Percentiles rank a stretch among this genome's conserved stretches.
These are phyloP conservation scores for Daldinia vernicosa DNA, from an alignment of 495 filamentous ascomycete species.

Conservation along the genomic window DNA sequence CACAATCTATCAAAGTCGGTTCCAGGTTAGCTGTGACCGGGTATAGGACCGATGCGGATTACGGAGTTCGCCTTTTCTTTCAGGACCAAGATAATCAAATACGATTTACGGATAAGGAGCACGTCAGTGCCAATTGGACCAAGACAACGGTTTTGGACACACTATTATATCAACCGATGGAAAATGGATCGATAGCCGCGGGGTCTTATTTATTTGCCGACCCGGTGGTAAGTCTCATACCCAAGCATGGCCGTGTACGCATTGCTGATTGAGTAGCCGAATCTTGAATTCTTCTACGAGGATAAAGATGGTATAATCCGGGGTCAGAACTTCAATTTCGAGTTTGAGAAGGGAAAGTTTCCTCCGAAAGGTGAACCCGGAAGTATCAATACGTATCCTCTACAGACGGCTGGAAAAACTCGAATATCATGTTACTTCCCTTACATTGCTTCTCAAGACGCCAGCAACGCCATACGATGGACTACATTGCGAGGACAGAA, in stretches of 20 bases:
- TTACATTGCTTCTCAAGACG: slow-evolving; percentile 33
- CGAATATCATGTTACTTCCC: slow-evolving; percentile 29
- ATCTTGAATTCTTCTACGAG: slow-evolving; percentile 37
- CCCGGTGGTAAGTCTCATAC: slow-evolving; percentile 22
- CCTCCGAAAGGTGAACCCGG: slow-evolving; percentile 28
- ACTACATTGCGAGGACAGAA: slow-evolving; percentile 23
- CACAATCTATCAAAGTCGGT: slow-evolving; percentile 7
- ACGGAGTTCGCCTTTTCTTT: slow-evolving; percentile 34
- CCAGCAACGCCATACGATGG: slow-evolving; percentile 25
- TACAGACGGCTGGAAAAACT: slow-evolving; percentile 18
- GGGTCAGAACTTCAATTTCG: slow-evolving; percentile 37
- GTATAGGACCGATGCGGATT: slow-evolving; percentile 23
- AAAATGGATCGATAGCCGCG: slow-evolving; percentile 24
- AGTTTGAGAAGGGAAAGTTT: slow-evolving; percentile 29
- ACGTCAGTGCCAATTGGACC: slow-evolving; percentile 19
- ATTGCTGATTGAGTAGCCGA: slow-evolving; percentile 30
- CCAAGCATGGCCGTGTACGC: neutral
- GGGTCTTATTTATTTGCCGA: slow-evolving; percentile 22
- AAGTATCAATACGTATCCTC: slow-evolving; percentile 28
- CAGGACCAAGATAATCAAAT: slow-evolving; percentile 26
- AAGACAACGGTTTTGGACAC: slow-evolving; percentile 12
- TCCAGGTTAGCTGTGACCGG: slow-evolving; percentile 33
- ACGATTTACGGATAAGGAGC: slow-evolving; percentile 30
- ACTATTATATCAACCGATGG: slow-evolving; percentile 25
- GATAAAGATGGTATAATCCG: slow-evolving; percentile 33